A percentile compares a stretch with the other conserved stretches of the same genome.
These are phyloP conservation scores for Venustampulla echinocandica DNA, from an alignment of 495 filamentous ascomycete species.

Conservation along the genomic window DNA sequence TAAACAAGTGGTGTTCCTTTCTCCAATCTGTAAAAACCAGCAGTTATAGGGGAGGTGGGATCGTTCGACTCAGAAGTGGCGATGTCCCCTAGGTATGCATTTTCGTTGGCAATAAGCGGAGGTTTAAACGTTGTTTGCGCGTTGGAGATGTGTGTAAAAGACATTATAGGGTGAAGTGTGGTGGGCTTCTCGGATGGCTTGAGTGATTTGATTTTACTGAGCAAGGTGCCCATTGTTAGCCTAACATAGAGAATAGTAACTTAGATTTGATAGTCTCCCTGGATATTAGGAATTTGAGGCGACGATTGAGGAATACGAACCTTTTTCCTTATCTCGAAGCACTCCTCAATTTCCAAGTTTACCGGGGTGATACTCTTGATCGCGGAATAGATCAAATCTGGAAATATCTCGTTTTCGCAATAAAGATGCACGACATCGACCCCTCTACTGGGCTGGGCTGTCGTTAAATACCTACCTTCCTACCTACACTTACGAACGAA, in stretches of 20 bases:
- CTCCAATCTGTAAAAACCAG: constrained; percentile 66
- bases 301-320: not conserved
- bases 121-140: constrained; percentile 60
- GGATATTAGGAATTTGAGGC: not conserved
- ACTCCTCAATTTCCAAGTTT: too few species aligned
- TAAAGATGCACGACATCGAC: too few species aligned
- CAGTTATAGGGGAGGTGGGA: constrained; percentile 54
- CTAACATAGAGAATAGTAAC: too few species aligned
- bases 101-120: constrained; percentile 65
- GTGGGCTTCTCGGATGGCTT: not conserved
- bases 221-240: constrained; percentile 9
- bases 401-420: too few species aligned
- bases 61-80: constrained; percentile 45
- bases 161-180: constrained; percentile 3
- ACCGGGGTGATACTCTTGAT: too few species aligned
- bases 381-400: too few species aligned
- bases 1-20: constrained; percentile 68
- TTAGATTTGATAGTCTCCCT: not conserved
- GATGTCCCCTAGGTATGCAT: constrained; percentile 64
- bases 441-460: too few species aligned
- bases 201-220: constrained; percentile 3
- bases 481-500: not conserved
- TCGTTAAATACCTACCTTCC: too few species aligned
- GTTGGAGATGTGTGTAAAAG: constrained; percentile 46
- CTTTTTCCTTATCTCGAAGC: too few species aligned